Evolutionary conservation across 2,329 filamentous ascomycete genomes (phyloP).

Genomic region (Uncinocarpus reesii): DNA sequence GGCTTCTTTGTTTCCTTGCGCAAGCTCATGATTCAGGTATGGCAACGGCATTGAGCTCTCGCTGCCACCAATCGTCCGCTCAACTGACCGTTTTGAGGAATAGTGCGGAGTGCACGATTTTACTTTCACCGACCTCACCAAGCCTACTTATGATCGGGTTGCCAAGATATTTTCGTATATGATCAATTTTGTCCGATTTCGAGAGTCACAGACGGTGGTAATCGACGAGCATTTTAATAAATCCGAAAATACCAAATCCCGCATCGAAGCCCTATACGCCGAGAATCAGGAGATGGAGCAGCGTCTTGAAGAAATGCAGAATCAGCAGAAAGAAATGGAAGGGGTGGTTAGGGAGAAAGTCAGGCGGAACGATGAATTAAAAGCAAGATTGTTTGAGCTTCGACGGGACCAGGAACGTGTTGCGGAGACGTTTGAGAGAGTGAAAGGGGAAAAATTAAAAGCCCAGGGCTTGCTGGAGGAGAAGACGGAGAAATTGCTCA

Average conservation of each 20-base stretch:
- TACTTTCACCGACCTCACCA: constrained; percentile 81
- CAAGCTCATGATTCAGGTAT: constrained; percentile 59
- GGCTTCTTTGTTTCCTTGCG: constrained; percentile 83
- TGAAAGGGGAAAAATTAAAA: constrained; percentile 67
- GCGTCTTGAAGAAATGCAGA: constrained; percentile 68
- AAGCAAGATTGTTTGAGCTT: constrained; percentile 68
- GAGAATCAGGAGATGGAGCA: constrained; percentile 82
- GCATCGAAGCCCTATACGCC: constrained; percentile 73
- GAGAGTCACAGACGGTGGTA: constrained; percentile 77
- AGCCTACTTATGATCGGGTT: constrained; percentile 78
- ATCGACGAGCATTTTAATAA: constrained; percentile 94
- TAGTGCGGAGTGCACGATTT: constrained; percentile 89
- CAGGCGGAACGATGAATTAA: constrained; percentile 75
- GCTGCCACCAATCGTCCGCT: too few species aligned
- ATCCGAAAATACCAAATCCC: constrained; percentile 70
- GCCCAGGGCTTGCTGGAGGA: constrained; percentile 53
- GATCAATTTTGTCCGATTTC: constrained; percentile 97
- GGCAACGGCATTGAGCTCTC: not conserved
- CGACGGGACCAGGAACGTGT: constrained; percentile 74
- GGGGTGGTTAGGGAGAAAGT: constrained; percentile 74
- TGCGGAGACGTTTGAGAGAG: constrained; percentile 68
- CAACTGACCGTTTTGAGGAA: constrained; percentile 1
- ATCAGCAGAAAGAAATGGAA: constrained; percentile 70
- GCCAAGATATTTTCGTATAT: constrained; percentile 95
- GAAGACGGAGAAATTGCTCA: constrained; percentile 45